Conservation (phyloP, 495 filamentous ascomycete species). For the Podospora pseudopauciseta region DNA sequence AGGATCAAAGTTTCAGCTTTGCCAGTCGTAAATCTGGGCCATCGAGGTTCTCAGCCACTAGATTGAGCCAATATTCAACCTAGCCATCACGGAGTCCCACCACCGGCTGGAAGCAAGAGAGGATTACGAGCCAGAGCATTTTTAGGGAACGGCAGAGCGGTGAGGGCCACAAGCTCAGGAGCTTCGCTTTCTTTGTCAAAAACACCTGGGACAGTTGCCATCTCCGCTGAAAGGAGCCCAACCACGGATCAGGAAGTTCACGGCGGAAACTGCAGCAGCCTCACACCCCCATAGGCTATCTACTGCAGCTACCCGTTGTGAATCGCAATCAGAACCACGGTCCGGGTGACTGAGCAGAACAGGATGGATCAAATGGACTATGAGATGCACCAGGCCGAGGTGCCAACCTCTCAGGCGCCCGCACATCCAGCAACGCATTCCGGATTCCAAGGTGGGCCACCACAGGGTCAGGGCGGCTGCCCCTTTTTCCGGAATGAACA, state of each 20-base stretch:
- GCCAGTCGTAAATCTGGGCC: not conserved
- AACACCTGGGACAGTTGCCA: not conserved
- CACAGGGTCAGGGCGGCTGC: slow-evolving; percentile 13
- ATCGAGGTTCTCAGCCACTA: not conserved
- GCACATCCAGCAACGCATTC: slow-evolving; percentile 2
- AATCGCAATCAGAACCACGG: not conserved
- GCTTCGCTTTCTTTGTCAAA: not conserved
- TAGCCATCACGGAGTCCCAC: not conserved
- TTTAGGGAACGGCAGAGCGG: not conserved
- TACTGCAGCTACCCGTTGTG: not conserved
- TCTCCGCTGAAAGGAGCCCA: not conserved
- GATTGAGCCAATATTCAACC: not conserved
- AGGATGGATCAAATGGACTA: slow-evolving; percentile 27
- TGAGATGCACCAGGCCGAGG: slow-evolving; percentile 21
- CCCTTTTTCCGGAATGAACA: slow-evolving; percentile 17
- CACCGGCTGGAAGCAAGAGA: not conserved
- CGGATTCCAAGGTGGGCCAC: slow-evolving; percentile 7
- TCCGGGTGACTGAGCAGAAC: not conserved
- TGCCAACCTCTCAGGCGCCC: slow-evolving; percentile 6
- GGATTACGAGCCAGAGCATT: not conserved
- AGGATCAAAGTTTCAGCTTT: not conserved
- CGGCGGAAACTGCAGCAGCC: not conserved
- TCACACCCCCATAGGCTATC: not conserved
- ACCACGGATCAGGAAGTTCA: not conserved
- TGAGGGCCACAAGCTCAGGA: not conserved